These are phyloP conservation scores for Cicer judaicum DNA, from an alignment of 306 rosid genomes.

Conservation along the genomic window DNA sequence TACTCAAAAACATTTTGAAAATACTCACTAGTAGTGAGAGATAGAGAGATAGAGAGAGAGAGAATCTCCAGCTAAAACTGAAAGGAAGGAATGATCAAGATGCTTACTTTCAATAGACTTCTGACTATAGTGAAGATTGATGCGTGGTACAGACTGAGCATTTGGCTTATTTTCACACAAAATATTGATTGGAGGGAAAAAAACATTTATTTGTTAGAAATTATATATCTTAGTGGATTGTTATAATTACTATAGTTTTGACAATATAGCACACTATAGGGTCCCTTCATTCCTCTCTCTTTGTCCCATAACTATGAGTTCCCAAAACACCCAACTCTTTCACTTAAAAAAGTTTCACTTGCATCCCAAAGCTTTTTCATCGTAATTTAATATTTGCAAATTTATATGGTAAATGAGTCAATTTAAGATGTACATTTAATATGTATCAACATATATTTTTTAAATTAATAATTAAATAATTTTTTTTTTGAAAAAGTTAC, in stretches of 20 bases:
- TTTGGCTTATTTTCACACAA: slow-evolving; percentile 38
- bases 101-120: slow-evolving; percentile 41
- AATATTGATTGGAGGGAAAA: slow-evolving; percentile 18
- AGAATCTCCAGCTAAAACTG: slow-evolving; percentile 44
- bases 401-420: too few species aligned
- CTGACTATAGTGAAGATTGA: slow-evolving; percentile 40
- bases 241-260: slow-evolving; percentile 50
- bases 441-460: too few species aligned
- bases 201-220: slow-evolving; percentile 24
- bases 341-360: slow-evolving; percentile 39
- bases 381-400: too few species aligned
- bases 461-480: too few species aligned
- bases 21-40: neutral
- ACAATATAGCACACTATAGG: slow-evolving; percentile 48
- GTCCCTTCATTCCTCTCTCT: slow-evolving; percentile 37
- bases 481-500: too few species aligned
- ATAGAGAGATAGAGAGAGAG: slow-evolving; percentile 2
- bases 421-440: too few species aligned
- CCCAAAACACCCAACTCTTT: slow-evolving; percentile 41
- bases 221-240: slow-evolving; percentile 37
- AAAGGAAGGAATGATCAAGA: slow-evolving; percentile 38
- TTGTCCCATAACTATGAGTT: slow-evolving; percentile 30
- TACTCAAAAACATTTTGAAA: slow-evolving; percentile 7
- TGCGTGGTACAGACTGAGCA: slow-evolving; percentile 40
- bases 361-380: neutral